phyloP scores from a whole-genome alignment of 352 stramenopile genomes.

The Phytopythium oedochilum region DNA sequence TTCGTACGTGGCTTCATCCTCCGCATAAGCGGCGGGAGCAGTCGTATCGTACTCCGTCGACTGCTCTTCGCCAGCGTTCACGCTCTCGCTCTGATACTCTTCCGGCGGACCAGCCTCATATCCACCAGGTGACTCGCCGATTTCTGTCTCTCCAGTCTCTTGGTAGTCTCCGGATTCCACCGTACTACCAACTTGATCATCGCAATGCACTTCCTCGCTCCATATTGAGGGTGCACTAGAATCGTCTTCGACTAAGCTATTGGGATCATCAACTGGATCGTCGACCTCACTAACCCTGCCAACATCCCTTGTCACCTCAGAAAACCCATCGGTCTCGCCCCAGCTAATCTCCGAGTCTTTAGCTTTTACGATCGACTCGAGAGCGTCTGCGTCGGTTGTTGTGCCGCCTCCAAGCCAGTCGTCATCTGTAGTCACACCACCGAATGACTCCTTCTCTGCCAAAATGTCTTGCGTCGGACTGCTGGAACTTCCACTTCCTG shows the following conservation, averaged over 20 bases:
- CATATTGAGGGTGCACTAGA: neutral
- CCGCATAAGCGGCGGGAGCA: conserved; percentile 3
- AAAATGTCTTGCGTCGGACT: neutral
- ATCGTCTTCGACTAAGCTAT: neutral
- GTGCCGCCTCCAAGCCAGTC: neutral
- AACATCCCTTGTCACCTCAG: neutral
- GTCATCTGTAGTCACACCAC: neutral
- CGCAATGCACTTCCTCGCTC: neutral
- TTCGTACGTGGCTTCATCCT: conserved; percentile 7
- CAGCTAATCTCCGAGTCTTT: neutral
- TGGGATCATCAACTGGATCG: neutral
- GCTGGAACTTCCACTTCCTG: too few relatives aligned
- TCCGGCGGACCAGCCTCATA: neutral
- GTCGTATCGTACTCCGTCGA: neutral
- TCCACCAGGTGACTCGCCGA: neutral
- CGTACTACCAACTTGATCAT: neutral
- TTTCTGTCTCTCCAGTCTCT: neutral
- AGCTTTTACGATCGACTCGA: neutral
- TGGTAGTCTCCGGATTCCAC: neutral
- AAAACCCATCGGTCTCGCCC: neutral
- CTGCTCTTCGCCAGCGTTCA: neutral
- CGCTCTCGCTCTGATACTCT: neutral
- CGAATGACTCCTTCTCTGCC: neutral
- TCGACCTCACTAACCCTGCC: conserved; percentile 7
- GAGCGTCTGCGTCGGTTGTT: neutral